phyloP scores from a whole-genome alignment of 2,329 filamentous ascomycete species.

The Botrytis hyacinthi region DNA sequence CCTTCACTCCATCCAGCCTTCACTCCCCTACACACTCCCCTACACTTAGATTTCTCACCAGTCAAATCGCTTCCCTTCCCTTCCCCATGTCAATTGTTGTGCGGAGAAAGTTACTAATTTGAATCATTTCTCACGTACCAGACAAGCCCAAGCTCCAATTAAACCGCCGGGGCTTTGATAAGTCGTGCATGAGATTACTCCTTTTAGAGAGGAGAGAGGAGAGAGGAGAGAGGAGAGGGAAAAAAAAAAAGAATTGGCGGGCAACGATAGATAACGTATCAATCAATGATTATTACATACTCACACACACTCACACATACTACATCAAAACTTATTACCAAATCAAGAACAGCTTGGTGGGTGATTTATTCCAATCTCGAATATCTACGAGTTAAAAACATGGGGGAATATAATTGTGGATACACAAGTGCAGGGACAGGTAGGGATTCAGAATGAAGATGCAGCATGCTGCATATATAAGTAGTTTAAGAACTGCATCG shows the following conservation, averaged over 20 bases:
- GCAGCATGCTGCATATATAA: neutral
- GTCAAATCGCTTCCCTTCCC: neutral
- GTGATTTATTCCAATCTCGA: neutral
- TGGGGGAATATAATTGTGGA: neutral
- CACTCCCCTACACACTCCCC: neutral
- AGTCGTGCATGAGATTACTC: slow-evolving; percentile 3
- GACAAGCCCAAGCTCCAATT: neutral
- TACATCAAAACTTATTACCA: neutral
- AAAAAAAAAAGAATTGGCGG: neutral
- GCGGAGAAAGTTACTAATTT: slow-evolving; percentile 6
- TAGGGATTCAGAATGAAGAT: neutral
- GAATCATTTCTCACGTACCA: neutral
- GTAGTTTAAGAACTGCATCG: neutral
- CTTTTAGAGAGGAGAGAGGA: neutral
- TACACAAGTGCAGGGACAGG: neutral
- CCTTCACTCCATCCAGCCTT: neutral
- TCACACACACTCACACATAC: too few relatives aligned
- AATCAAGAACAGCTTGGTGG: neutral
- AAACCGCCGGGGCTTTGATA: neutral
- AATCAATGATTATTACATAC: neutral
- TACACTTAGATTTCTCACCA: neutral
- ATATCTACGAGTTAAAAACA: neutral
- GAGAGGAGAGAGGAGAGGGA: neutral
- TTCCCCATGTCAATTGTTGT: neutral
- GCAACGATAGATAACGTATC: slow-evolving; percentile 3